Evolutionary conservation across 1,284 basidiomycete genomes (phyloP).

Genomic region (Trichosporon sp.): DNA sequence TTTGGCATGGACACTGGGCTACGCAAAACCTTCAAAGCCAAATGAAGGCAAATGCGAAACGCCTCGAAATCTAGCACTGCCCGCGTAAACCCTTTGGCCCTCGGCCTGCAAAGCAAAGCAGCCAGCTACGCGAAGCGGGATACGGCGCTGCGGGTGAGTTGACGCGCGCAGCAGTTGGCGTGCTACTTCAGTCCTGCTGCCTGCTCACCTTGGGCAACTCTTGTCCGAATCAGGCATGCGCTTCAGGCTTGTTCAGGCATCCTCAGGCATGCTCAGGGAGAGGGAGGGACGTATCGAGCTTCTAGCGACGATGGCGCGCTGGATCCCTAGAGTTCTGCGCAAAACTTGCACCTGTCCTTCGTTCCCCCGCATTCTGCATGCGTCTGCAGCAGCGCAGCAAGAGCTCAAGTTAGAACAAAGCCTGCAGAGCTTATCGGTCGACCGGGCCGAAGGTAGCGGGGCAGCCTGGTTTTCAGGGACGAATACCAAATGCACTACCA

Average conservation of each 20-base stretch:
- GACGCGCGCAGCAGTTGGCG: background rate
- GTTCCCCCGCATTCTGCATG: background rate
- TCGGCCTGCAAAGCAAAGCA: background rate
- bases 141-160: background rate
- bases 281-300: background rate
- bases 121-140: no score
- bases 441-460: background rate
- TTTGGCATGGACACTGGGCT: background rate
- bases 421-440: background rate
- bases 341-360: background rate
- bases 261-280: background rate
- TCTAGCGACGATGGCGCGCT: background rate
- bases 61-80: background rate
- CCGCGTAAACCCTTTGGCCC: background rate
- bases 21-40: background rate
- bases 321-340: background rate
- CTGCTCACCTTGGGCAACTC: background rate
- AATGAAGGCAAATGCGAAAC: background rate
- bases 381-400: background rate
- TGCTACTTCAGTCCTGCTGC: background rate
- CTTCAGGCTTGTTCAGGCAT: background rate
- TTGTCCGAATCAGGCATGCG: background rate
- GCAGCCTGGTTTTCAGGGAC: background rate
- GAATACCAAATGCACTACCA: constrained; percentile 2
- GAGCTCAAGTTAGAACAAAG: background rate